These are phyloP conservation scores for Suillus paluster DNA, from an alignment of 768 basidiomycete genomes.

Conservation along the genomic window DNA sequence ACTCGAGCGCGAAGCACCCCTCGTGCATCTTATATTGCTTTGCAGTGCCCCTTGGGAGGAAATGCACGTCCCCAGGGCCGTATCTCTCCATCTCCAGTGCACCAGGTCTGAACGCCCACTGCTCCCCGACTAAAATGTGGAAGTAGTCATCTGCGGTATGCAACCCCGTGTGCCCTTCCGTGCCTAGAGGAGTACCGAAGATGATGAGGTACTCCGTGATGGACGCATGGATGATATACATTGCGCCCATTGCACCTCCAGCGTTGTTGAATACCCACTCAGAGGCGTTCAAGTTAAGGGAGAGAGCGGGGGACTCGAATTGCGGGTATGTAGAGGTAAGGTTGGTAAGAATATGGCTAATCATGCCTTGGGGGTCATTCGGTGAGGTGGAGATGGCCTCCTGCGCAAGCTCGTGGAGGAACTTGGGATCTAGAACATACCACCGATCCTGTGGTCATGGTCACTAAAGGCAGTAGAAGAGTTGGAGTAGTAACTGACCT, in stretches of 20 bases:
- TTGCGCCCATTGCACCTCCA: slow-evolving; percentile 96
- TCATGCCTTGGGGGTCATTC: slow-evolving; percentile 72
- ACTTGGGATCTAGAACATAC: slow-evolving; percentile 82
- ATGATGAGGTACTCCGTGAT: slow-evolving; percentile 97
- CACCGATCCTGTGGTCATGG: slow-evolving; percentile 67
- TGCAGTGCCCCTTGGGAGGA: slow-evolving; percentile 77
- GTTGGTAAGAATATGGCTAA: slow-evolving; percentile 80
- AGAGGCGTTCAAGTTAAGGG: slow-evolving; percentile 55
- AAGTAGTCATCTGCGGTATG: slow-evolving; percentile 99
- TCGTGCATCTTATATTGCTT: slow-evolving; percentile 99
- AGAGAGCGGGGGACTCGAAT: slow-evolving; percentile 51
- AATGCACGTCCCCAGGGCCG: slow-evolving; percentile 81
- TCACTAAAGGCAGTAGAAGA: neutral
- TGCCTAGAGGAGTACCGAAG: slow-evolving; percentile 95
- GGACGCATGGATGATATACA: slow-evolving; percentile 97
- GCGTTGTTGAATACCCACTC: slow-evolving; percentile 99
- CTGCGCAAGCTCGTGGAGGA: slow-evolving; percentile 73
- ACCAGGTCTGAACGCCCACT: slow-evolving; percentile 91
- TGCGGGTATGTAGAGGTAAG: slow-evolving; percentile 75
- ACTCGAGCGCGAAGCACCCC: slow-evolving; percentile 95
- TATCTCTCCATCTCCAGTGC: slow-evolving; percentile 86
- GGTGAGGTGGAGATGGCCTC: slow-evolving; percentile 71
- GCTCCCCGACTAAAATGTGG: slow-evolving; percentile 91
- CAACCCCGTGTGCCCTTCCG: slow-evolving; percentile 93
- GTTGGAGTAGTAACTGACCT: slow-evolving; percentile 43